These are phyloP conservation scores for Oldenlandia corymbosa DNA, from an alignment of 257 asterid genomes.

Conservation along the genomic window DNA sequence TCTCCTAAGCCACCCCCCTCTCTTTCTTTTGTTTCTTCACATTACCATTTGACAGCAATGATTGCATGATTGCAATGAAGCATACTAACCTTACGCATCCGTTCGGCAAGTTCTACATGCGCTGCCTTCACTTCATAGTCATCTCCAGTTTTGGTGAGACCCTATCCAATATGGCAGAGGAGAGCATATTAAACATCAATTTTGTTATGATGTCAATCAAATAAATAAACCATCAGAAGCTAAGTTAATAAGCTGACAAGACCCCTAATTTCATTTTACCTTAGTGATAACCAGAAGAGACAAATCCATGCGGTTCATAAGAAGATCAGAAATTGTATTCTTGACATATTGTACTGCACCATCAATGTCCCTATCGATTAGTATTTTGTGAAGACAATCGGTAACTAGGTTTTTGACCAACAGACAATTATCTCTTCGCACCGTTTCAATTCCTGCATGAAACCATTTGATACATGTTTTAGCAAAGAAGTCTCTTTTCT, in stretches of 20 bases:
- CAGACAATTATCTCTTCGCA: slow-evolving; percentile 92
- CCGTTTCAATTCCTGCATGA: slow-evolving; percentile 87
- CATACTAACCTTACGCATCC: slow-evolving; percentile 95
- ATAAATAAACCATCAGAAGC: neutral
- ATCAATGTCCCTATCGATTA: slow-evolving; percentile 83
- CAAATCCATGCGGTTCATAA: slow-evolving; percentile 95
- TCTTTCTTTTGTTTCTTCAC: no score
- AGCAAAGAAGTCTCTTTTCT: slow-evolving; percentile 3
- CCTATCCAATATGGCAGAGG: slow-evolving; percentile 34
- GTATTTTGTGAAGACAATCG: slow-evolving; percentile 90
- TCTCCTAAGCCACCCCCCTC: no score
- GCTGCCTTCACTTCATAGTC: slow-evolving; percentile 98
- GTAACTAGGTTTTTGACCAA: slow-evolving; percentile 86
- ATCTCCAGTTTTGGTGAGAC: slow-evolving; percentile 96
- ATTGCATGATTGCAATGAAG: no score
- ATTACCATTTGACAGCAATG: neutral
- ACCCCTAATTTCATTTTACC: slow-evolving; percentile 23
- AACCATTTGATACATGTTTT: slow-evolving; percentile 10
- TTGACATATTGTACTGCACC: slow-evolving; percentile 97
- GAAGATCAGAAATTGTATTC: slow-evolving; percentile 92
- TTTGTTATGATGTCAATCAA: neutral
- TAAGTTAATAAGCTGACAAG: neutral
- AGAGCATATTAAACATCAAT: neutral
- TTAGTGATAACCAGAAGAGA: slow-evolving; percentile 96
- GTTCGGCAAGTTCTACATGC: slow-evolving; percentile 96